Conservation (phyloP, 768 basidiomycete genomes). For the Lactarius hengduanensis region DNA sequence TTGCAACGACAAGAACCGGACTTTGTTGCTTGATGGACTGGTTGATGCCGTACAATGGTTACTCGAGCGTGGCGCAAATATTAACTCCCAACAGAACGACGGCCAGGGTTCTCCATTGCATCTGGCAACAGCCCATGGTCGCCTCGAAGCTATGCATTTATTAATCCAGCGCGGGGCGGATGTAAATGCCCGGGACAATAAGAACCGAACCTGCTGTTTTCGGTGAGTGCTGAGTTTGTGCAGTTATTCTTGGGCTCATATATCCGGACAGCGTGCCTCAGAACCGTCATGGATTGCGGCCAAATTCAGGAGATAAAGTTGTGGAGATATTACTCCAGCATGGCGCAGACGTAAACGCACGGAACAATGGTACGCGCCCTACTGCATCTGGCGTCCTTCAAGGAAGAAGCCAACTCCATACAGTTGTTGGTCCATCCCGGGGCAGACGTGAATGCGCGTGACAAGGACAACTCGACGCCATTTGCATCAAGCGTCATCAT, state of each 20-base stretch:
- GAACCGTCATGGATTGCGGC: too few species aligned
- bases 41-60: not conserved
- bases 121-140: not conserved
- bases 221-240: not conserved
- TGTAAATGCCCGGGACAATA: not conserved
- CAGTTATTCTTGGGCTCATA: not conserved
- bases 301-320: not conserved
- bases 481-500: too few species aligned
- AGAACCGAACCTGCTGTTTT: too few species aligned
- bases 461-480: too few species aligned
- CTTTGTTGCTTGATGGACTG: not conserved
- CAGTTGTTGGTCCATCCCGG: too few species aligned
- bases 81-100: too few species aligned
- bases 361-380: not conserved
- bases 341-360: not conserved
- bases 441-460: too few species aligned
- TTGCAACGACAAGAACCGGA: not conserved
- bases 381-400: too few species aligned
- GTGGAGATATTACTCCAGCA: not conserved
- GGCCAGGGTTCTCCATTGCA: not conserved
- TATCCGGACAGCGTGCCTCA: not conserved
- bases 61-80: not conserved
- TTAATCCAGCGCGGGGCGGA: not conserved
- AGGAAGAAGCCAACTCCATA: too few species aligned
- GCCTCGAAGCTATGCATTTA: not conserved